A percentile compares a stretch with the other conserved stretches of the same genome.
Conservation (phyloP, 2,329 filamentous ascomycete genomes). For the Daldinia eschscholtzii region DNA sequence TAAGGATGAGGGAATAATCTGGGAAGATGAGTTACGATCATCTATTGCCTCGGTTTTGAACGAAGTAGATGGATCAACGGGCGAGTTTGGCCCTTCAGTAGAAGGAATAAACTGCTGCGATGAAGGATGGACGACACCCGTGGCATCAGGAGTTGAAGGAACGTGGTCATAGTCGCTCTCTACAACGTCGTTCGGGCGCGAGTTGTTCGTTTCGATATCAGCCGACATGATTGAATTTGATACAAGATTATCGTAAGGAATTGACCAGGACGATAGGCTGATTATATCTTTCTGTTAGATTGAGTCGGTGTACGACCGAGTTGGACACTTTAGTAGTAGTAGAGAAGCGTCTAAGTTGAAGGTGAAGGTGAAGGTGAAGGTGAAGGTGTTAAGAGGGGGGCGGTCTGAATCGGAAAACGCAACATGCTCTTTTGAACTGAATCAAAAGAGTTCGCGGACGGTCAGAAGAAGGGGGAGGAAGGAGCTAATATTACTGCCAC, state of each 20-base stretch:
- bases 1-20: constrained; percentile 68
- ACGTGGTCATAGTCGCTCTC: constrained; percentile 44
- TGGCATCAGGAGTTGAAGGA: constrained; percentile 47
- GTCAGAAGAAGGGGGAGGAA: constrained; percentile 1
- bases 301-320: constrained; percentile 7
- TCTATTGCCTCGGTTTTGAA: constrained; percentile 66
- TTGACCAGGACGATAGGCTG: not conserved
- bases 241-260: not conserved
- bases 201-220: constrained; percentile 53
- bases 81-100: constrained; percentile 68
- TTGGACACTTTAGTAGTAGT: constrained; percentile 22
- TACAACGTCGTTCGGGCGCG: constrained; percentile 50
- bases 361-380: not conserved
- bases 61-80: constrained; percentile 62
- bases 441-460: constrained; percentile 26
- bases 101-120: constrained; percentile 69
- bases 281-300: not conserved
- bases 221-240: constrained; percentile 52
- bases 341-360: constrained; percentile 9
- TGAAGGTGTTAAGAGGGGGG: not conserved
- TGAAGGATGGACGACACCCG: constrained; percentile 45
- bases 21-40: constrained; percentile 57
- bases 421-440: constrained; percentile 27
- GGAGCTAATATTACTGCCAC: constrained; percentile 16
- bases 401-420: constrained; percentile 16